These are phyloP conservation scores for Craspedostauros australis DNA, from an alignment of 108 stramenopile species.

Conservation along the genomic window DNA sequence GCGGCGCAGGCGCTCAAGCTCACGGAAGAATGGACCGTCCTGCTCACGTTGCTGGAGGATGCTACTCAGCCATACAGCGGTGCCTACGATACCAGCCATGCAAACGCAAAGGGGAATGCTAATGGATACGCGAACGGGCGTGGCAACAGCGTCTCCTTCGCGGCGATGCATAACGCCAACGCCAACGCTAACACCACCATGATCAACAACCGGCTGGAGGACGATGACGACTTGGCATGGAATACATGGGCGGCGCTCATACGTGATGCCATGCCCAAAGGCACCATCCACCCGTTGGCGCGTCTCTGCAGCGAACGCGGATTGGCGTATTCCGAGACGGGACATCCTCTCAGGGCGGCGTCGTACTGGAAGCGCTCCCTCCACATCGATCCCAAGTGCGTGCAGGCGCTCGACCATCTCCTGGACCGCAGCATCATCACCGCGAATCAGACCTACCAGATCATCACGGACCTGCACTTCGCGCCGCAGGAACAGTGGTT, in stretches of 20 bases:
- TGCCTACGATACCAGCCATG: too few relatives aligned
- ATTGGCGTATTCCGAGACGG: conserved; percentile 53
- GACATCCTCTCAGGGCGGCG: conserved; percentile 62
- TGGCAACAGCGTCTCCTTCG: too few relatives aligned
- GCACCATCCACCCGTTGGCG: conserved; percentile 58
- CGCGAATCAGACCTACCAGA: conserved; percentile 32
- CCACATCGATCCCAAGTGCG: conserved; percentile 52
- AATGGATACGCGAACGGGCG: background rate
- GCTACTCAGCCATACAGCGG: conserved; percentile 19
- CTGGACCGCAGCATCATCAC: conserved; percentile 38
- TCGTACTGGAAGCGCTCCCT: conserved; percentile 54
- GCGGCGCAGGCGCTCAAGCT: conserved; percentile 33
- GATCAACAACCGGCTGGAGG: conserved; percentile 9
- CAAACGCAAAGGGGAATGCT: background rate
- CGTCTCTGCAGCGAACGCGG: conserved; percentile 51
- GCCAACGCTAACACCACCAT: conserved; percentile 1
- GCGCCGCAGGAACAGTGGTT: conserved; percentile 6
- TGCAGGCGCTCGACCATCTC: conserved; percentile 57
- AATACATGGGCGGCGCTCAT: conserved; percentile 7
- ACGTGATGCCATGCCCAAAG: background rate
- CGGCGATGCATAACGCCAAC: background rate
- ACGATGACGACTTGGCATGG: conserved; percentile 42
- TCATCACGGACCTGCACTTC: conserved; percentile 24
- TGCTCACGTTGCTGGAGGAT: conserved; percentile 32
- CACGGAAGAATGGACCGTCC: conserved; percentile 37